Percentiles rank a stretch among this genome's conserved stretches.
Conservation (phyloP, 106 monocot genomes). For the Platanthera guangdongensis region DNA sequence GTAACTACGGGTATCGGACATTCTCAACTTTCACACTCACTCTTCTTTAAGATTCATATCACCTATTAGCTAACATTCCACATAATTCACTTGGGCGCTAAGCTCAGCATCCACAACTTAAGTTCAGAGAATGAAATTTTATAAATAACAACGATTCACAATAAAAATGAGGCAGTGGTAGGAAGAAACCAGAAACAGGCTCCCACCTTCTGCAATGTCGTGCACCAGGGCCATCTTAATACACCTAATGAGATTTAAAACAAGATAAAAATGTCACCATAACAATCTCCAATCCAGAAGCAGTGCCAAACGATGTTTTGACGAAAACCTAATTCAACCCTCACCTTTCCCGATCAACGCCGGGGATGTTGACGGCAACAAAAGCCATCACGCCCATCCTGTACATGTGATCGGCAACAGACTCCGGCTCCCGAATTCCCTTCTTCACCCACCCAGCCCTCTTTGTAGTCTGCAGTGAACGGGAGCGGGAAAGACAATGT, state of each 20-base stretch:
- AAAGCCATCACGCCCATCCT: slow-evolving; percentile 93
- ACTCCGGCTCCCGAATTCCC: slow-evolving; percentile 77
- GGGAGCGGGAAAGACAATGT: background rate
- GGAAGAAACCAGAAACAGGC: slow-evolving; percentile 1
- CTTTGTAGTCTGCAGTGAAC: slow-evolving; percentile 64
- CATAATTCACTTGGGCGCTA: too few relatives aligned
- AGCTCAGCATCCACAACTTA: background rate
- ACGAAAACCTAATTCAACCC: background rate
- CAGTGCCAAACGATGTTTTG: background rate
- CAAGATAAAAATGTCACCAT: background rate
- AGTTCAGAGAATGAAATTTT: background rate
- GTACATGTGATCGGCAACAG: slow-evolving; percentile 98
- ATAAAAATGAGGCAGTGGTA: background rate
- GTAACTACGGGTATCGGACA: too few relatives aligned
- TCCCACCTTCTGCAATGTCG: slow-evolving; percentile 78
- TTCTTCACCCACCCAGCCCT: slow-evolving; percentile 78
- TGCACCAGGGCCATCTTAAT: slow-evolving; percentile 90
- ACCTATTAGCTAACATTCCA: too few relatives aligned
- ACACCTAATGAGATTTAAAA: slow-evolving; percentile 31
- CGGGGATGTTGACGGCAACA: slow-evolving; percentile 44
- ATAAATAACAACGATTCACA: background rate
- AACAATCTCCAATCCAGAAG: background rate
- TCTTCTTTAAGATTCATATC: too few relatives aligned
- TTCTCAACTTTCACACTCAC: too few relatives aligned
- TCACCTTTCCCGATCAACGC: slow-evolving; percentile 77